These are phyloP conservation scores for Scutellaria baicalensis DNA, from an alignment of 257 asterid genomes.

Conservation along the genomic window DNA sequence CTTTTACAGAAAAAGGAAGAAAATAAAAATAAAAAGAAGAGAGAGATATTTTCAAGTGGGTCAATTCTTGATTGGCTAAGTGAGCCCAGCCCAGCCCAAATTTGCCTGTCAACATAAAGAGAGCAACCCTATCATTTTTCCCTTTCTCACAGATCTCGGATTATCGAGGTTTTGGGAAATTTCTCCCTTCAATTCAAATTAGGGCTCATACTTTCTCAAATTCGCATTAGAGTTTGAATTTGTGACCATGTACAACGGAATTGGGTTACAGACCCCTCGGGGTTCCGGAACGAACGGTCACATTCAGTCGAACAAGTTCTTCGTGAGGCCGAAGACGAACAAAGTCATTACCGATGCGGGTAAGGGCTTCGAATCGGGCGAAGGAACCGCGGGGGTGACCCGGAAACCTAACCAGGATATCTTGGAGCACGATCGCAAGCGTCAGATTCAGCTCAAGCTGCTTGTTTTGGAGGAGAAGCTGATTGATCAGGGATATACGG, in stretches of 20 bases:
- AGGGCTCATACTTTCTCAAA: neutral
- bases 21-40: too few species aligned
- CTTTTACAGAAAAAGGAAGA: too few species aligned
- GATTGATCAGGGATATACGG: slow-evolving; percentile 68
- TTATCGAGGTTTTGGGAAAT: neutral
- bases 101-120: too few species aligned
- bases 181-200: neutral
- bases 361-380: slow-evolving; percentile 54
- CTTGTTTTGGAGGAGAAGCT: slow-evolving; percentile 69
- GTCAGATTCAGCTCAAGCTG: slow-evolving; percentile 78
- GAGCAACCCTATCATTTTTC: too few species aligned
- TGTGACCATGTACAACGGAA: slow-evolving; percentile 71
- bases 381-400: slow-evolving; percentile 67
- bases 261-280: slow-evolving; percentile 80
- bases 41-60: too few species aligned
- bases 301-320: slow-evolving; percentile 72
- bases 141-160: neutral
- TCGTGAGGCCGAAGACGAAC: slow-evolving; percentile 47
- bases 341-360: slow-evolving; percentile 42
- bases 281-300: slow-evolving; percentile 95
- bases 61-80: too few species aligned
- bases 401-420: slow-evolving; percentile 63
- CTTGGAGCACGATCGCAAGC: slow-evolving; percentile 91
- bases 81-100: too few species aligned
- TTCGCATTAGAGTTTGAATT: neutral